These are phyloP conservation scores for Arachis stenosperma DNA, from an alignment of 306 rosid species.

Conservation along the genomic window DNA sequence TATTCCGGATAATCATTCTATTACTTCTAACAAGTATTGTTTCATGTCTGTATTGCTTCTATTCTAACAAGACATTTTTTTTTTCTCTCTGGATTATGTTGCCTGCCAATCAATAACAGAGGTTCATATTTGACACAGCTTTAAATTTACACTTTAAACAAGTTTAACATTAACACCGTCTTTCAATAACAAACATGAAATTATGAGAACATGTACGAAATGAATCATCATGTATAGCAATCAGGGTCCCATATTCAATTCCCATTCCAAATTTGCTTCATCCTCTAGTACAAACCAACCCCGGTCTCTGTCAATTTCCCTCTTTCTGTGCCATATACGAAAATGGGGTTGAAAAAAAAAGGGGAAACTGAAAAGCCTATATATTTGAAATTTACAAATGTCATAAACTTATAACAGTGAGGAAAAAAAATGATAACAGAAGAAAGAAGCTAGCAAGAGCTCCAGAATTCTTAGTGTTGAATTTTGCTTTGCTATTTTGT, in stretches of 20 bases:
- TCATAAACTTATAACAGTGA: neutral
- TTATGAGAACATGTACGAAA: neutral
- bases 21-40: too few relatives aligned
- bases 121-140: too few relatives aligned
- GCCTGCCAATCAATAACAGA: too few relatives aligned
- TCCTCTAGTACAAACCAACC: conserved; percentile 10
- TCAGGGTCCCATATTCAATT: neutral
- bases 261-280: conserved; percentile 26
- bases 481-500: conserved; percentile 38
- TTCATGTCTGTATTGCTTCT: too few relatives aligned
- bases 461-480: conserved; percentile 35
- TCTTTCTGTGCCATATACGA: conserved; percentile 9
- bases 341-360: neutral
- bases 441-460: conserved; percentile 38
- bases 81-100: too few relatives aligned
- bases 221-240: too few relatives aligned
- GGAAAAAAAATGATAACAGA: neutral
- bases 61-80: too few relatives aligned
- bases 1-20: conserved; percentile 45
- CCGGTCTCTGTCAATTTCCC: neutral
- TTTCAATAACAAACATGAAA: too few relatives aligned
- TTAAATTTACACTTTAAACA: too few relatives aligned
- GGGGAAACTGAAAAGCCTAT: conserved; percentile 13
- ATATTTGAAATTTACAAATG: conserved; percentile 42
- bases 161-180: too few relatives aligned